Evolutionary conservation across 306 rosid species (phyloP).

Genomic region (Gleditsia sinensis): DNA sequence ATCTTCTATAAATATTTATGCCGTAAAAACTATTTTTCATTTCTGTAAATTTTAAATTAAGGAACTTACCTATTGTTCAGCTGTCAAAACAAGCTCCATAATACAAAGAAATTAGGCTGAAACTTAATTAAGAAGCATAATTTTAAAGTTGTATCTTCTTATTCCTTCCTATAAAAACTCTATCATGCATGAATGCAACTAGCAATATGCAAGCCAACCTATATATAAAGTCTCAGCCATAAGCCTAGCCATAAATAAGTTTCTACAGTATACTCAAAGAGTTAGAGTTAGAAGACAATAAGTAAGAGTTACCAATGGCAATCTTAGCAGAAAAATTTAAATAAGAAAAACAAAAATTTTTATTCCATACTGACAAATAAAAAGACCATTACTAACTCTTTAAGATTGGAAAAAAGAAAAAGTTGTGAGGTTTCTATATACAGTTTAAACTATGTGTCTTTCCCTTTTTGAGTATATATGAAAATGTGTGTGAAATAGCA

Average conservation of each 20-base stretch:
- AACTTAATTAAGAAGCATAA: background rate
- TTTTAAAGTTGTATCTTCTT: background rate
- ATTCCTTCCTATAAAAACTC: background rate
- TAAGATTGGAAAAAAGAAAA: background rate
- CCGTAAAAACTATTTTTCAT: too few species aligned
- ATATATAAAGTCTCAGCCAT: constrained; percentile 17
- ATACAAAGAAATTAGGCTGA: too few species aligned
- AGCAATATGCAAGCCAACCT: constrained; percentile 38
- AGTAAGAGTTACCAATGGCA: background rate
- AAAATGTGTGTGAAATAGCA: background rate
- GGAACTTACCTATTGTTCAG: constrained; percentile 8
- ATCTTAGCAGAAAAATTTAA: background rate
- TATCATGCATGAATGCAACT: constrained; percentile 35
- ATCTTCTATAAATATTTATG: too few species aligned
- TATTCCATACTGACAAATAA: background rate
- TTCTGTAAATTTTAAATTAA: background rate
- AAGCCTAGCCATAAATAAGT: background rate
- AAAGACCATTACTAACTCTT: background rate
- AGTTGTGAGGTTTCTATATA: background rate
- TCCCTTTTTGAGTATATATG: background rate
- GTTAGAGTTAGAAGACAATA: background rate
- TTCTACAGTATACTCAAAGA: background rate
- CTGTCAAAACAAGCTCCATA: too few species aligned
- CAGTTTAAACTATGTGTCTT: constrained; percentile 8
- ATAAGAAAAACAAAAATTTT: background rate